A percentile compares a stretch with the other conserved stretches of the same genome.
phyloP scores from a whole-genome alignment of 768 basidiomycete genomes.

The Russula abietina region DNA sequence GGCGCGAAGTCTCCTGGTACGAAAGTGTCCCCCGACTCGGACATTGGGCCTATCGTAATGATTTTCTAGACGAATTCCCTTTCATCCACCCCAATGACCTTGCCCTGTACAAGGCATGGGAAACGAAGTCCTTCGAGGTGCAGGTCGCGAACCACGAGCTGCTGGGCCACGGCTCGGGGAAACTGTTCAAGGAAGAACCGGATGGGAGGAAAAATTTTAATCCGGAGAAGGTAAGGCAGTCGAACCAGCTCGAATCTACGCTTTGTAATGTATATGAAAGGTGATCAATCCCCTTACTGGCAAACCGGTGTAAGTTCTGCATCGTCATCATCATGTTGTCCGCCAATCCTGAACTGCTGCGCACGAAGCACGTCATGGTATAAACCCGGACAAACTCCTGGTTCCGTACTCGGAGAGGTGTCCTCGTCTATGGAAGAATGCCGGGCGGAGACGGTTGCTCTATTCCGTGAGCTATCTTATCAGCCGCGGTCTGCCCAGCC shows the following conservation, averaged over 20 bases:
- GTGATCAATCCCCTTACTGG: slow-evolving; percentile 79
- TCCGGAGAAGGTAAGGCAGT: slow-evolving; percentile 44
- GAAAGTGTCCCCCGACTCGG: slow-evolving; percentile 16
- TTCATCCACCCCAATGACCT: slow-evolving; percentile 79
- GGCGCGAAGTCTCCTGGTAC: slow-evolving; percentile 81
- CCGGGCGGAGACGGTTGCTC: slow-evolving; percentile 81
- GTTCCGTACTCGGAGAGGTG: slow-evolving; percentile 77
- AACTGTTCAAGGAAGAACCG: slow-evolving; percentile 68
- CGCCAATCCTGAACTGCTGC: neutral
- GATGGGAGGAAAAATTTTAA: slow-evolving; percentile 83
- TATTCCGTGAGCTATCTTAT: slow-evolving; percentile 53
- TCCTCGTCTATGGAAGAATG: slow-evolving; percentile 92
- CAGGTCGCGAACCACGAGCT: slow-evolving; percentile 91
- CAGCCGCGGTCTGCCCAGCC: neutral
- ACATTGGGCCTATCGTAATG: neutral
- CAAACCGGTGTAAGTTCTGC: slow-evolving; percentile 51
- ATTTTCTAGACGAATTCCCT: slow-evolving; percentile 49
- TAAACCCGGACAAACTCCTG: slow-evolving; percentile 78
- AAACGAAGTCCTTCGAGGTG: slow-evolving; percentile 71
- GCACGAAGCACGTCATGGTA: slow-evolving; percentile 70
- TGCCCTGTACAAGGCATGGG: slow-evolving; percentile 70
- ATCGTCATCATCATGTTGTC: neutral
- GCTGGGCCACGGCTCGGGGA: slow-evolving; percentile 80
- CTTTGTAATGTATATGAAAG: slow-evolving; percentile 33
- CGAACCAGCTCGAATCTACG: neutral